Evolutionary conservation across 257 asterid species (phyloP).

Genomic region (Solanum chilense): DNA sequence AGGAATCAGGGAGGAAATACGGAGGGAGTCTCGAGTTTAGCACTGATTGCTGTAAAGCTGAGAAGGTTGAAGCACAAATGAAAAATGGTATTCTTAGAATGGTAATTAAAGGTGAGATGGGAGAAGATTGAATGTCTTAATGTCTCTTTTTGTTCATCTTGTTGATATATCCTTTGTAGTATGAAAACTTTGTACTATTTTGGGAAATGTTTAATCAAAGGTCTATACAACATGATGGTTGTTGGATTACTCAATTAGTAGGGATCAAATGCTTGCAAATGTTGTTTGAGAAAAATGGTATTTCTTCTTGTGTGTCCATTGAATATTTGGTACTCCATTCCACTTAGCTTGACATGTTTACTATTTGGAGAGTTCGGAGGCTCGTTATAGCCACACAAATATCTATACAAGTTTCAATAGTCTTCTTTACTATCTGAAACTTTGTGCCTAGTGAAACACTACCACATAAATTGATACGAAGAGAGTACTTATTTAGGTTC

Average conservation of each 20-base stretch:
- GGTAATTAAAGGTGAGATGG: neutral
- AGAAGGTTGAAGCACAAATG: constrained; percentile 6
- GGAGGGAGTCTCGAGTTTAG: constrained; percentile 12
- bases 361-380: neutral
- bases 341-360: neutral
- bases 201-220: neutral
- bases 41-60: neutral
- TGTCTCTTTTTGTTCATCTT: neutral
- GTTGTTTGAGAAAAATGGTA: neutral
- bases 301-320: neutral
- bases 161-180: neutral
- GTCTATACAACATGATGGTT: neutral
- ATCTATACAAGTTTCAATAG: no score
- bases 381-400: neutral
- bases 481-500: no score
- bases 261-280: neutral
- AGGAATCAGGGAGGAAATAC: constrained; percentile 3
- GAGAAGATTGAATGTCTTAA: neutral
- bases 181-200: neutral
- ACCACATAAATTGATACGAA: neutral
- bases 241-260: neutral
- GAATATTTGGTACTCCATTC: neutral
- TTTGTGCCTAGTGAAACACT: neutral
- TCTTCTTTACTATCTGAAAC: neutral
- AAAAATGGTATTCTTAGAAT: constrained; percentile 10